Evolutionary conservation across 2,329 filamentous ascomycete species (phyloP), one percentile per base, ranked within the genome.

Genomic region (Penicillium sp.): DNA sequence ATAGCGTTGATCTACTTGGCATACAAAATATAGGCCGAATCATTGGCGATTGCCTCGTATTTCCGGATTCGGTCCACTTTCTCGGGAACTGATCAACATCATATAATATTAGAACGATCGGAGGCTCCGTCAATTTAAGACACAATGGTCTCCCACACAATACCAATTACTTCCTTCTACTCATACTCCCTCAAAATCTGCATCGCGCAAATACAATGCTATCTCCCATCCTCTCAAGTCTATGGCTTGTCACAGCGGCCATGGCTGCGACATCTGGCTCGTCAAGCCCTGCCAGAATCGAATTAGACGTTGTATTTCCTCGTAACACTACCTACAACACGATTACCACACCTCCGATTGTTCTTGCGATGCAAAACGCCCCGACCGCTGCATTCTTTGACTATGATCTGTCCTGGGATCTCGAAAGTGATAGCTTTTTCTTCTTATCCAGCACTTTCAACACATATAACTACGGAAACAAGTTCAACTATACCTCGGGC

Each of bases 231-330:
- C 5, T 40, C 37, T 40, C 13, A 6, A 6, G 18, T 40, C 37
- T 40, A 3, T 40, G 37, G 37, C 37, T 40, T 40, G 37, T 19
- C 18, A 40, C 14, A n/a, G 37, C 37, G 13, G 37, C 3, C 18
- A 40, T 9, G 36, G 11, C 37, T n/a, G 37, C 37, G 13, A 10
- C 21, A 10, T 40, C 19, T 23, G 36, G 13, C 13, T 40, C 37
- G 37, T 40, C 21, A 40, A 40, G 18, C 37, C 37, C 37, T 40
- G 18, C 37, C 37, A 40, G 37, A 40, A 40, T 40, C 37, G 37
- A 40, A 16, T 4, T 40, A 6, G 37, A 40, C 13, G 11, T 40
- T 9, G 18, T n/a, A 10, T 40, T 40, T n/a, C 37, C 37, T 23
- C 37, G 18, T 19, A 40, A 40, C 19, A 16, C 37, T 24, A 40